A percentile compares a stretch with the other conserved stretches of the same genome.
Conservation (phyloP, 768 basidiomycete species). For the Boletus barrowsii region DNA sequence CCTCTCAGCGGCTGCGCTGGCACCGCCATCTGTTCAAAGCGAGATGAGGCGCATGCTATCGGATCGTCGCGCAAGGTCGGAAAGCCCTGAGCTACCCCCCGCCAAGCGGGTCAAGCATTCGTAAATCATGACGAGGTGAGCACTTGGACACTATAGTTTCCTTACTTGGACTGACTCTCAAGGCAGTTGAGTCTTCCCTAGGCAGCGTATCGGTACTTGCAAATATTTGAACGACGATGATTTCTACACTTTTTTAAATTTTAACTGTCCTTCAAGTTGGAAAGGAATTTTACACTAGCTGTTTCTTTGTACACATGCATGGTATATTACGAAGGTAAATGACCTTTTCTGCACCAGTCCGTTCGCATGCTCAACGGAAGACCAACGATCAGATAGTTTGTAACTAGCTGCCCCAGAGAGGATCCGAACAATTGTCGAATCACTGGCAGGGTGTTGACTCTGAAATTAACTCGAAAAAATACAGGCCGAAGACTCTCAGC, state of each 20-base stretch:
- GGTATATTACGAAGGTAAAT: background rate
- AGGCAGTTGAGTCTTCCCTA: background rate
- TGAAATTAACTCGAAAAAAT: too few relatives aligned
- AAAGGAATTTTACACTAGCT: background rate
- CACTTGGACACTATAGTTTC: background rate
- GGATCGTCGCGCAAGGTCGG: background rate
- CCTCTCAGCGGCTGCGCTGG: background rate
- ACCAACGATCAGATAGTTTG: too few relatives aligned
- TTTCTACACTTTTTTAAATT: too few relatives aligned
- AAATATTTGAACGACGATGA: too few relatives aligned
- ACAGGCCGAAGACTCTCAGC: too few relatives aligned
- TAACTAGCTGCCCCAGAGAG: too few relatives aligned
- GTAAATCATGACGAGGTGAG: background rate
- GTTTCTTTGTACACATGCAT: background rate
- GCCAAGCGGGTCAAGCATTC: background rate
- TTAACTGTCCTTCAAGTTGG: too few relatives aligned
- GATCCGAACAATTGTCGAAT: too few relatives aligned
- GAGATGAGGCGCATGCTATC: background rate
- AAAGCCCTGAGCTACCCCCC: background rate
- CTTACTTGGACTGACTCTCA: background rate
- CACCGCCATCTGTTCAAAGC: background rate
- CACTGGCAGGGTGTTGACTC: too few relatives aligned
- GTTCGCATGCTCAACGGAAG: too few relatives aligned
- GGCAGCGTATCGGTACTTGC: too few relatives aligned
- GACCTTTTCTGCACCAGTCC: too few relatives aligned